Conservation (phyloP, 768 basidiomycete species). For the Royoungia palumana region DNA sequence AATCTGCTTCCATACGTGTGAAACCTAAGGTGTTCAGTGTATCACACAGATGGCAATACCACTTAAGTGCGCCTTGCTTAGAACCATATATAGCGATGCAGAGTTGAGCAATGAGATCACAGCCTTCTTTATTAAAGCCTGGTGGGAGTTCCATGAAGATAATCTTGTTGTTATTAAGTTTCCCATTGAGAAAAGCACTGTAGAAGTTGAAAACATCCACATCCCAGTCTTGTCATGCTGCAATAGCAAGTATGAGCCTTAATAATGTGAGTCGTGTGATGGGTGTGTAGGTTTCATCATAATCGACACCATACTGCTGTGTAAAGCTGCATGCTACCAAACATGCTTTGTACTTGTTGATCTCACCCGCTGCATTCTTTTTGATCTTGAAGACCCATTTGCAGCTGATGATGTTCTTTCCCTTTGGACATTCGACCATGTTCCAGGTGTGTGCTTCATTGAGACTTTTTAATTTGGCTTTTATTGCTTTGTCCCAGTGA, state of each 20-base stretch:
- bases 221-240: not conserved
- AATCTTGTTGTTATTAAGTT: constrained; percentile 1
- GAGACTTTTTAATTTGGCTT: not conserved
- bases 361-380: not conserved
- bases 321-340: not conserved
- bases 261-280: not conserved
- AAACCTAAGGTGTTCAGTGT: not conserved
- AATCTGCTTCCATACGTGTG: not conserved
- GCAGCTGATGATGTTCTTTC: not conserved
- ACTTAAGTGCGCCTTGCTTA: constrained; percentile 8
- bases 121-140: not conserved
- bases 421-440: not conserved
- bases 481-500: not conserved
- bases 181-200: constrained; percentile 4
- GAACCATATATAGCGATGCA: constrained; percentile 1
- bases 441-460: not conserved
- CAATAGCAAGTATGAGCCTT: not conserved
- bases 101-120: constrained; percentile 11
- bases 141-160: constrained; percentile 13
- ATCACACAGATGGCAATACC: not conserved
- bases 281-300: not conserved
- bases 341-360: not conserved
- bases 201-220: not conserved
- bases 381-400: constrained; percentile 4
- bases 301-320: not conserved